Evolutionary conservation across 768 basidiomycete genomes (phyloP), one percentile per base, ranked within the genome.

Genomic region (Gloeophyllum trabeum): DNA sequence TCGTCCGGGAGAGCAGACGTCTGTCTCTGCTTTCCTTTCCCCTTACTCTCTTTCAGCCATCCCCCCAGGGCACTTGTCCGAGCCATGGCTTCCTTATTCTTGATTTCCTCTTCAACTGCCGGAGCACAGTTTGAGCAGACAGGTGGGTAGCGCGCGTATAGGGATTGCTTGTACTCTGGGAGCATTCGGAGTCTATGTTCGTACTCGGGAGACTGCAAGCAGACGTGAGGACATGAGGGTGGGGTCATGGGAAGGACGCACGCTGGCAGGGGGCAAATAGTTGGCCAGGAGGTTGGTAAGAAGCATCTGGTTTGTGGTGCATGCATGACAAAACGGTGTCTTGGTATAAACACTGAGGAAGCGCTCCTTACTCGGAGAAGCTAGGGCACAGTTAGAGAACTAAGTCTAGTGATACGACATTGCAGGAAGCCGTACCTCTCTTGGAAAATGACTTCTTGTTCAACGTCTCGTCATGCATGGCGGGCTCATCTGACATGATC

Each of bases 281-380:
- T 85, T 91, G 13, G 91, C 85, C 24, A 97, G 64, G 43, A 97
- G 73, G 58, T 91, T 88, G 46, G 86, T 66, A 41, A 90, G 66
- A 28, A 97, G 71, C 66, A 79, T 81, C 54, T 96, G 92, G 60
- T 97, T 97, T n/a, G 88, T 86, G 51, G 83, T 80, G 58, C 93
- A 96, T 5, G 76, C 76, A 51, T 83, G 79, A 61, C 92, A 97
- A 63, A 94, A 93, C 5, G 75, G 72, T 1, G 73, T 67, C 21
- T 65, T 68, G 34, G 71, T 51, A 44, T 81, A 82, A 43, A 67
- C 56, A 18, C 75, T 72, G 1, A 79, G 84, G 20, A 90, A 60
- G 19, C 75, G 72, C 55, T 85, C 75, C 52, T 75, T 83, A 51
- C 74, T 75, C 3, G 74, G 78, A 16, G 80, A 81, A 4, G 75